Base-by-base conservation (phyloP, 1,139 yeast genomes). In the Saccharomycopsis hybrid region DNA sequence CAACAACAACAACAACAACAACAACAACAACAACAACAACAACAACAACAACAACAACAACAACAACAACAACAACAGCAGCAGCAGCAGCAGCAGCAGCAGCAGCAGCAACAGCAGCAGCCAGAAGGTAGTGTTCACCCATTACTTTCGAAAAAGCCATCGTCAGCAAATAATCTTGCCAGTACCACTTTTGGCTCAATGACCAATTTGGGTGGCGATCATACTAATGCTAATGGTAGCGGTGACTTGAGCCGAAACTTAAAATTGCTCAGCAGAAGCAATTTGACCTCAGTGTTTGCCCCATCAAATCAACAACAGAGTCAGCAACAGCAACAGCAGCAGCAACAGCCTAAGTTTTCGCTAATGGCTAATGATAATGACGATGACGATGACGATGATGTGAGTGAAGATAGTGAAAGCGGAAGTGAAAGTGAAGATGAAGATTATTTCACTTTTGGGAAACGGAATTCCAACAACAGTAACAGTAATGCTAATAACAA, bases 391-490 rank as follows among this genome's bases (percentile, higher is more conserved):
- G 43, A 40, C 8, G 35, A 27, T 33, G 50, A 43, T 31, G 43
- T 32, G 30, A 44, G 28, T 18, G 28, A 41, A 4, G 40, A 46
- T 41, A 33, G 30, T 28, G 25, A 40, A 5, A 18, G 11, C 13
- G 43, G 30, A 8, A 41, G 37, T 24, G 44, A 37, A 30, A 40
- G 40, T 32, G 48, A 46, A n/a, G 44, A 46, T 29, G 48, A 46
- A 33, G 48, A 46, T 36, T 32, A 33, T 4, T 29, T 29, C 30
- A 29, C 30, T 28, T 40, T 40, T 5, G 13, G 8, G 18, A 31
- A 18, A 18, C 44, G n/a, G 27, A 39, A 45, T 29, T 42, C 13
- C 5, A 42, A 44, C 55, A 60, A 58, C 45, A 53, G 52, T 38
- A 47, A 54, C 32, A 47, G 53, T 25, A 54, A 54, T 43, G 48